phyloP scores from a whole-genome alignment of 331 rosid species.

The Saraca asoca region DNA sequence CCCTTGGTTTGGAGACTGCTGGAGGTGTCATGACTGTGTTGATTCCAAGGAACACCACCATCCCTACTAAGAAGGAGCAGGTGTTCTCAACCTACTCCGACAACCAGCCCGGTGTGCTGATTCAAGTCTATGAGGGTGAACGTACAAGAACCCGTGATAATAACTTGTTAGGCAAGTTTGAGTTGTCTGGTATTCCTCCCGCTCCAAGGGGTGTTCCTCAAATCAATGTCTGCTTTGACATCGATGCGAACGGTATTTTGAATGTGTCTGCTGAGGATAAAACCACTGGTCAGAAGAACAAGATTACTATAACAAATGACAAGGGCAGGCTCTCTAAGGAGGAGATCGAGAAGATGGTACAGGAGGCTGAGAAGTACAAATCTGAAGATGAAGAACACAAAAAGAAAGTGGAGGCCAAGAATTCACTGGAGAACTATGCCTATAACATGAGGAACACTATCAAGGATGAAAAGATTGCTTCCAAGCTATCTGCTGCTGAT shows the following conservation, averaged over 20 bases:
- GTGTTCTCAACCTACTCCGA: constrained; percentile 73
- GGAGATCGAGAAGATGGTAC: constrained; percentile 78
- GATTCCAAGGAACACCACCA: constrained; percentile 77
- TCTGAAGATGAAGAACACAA: constrained; percentile 74
- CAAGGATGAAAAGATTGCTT: constrained; percentile 68
- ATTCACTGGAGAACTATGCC: constrained; percentile 42
- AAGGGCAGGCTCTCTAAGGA: constrained; percentile 81
- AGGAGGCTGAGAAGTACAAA: constrained; percentile 76
- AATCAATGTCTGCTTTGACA: constrained; percentile 69
- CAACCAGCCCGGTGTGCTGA: constrained; percentile 73
- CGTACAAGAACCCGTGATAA: constrained; percentile 71
- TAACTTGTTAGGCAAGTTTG: constrained; percentile 71
- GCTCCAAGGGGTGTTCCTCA: constrained; percentile 85
- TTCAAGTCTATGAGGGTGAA: constrained; percentile 79
- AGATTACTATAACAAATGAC: constrained; percentile 79
- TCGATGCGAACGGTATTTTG: constrained; percentile 70
- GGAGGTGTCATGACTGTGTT: constrained; percentile 79
- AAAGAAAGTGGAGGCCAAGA: constrained; percentile 74
- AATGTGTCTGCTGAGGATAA: constrained; percentile 82
- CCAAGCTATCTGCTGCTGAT: constrained; percentile 54
- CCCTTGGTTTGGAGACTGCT: constrained; percentile 74
- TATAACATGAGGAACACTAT: constrained; percentile 77
- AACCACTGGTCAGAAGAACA: constrained; percentile 73
- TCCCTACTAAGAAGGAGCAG: constrained; percentile 83
- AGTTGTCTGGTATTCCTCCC: constrained; percentile 75